Evolutionary conservation across 2,329 filamentous ascomycete genomes (phyloP), one percentile per base, ranked within the genome.

Genomic region (Cladosporium sp.): DNA sequence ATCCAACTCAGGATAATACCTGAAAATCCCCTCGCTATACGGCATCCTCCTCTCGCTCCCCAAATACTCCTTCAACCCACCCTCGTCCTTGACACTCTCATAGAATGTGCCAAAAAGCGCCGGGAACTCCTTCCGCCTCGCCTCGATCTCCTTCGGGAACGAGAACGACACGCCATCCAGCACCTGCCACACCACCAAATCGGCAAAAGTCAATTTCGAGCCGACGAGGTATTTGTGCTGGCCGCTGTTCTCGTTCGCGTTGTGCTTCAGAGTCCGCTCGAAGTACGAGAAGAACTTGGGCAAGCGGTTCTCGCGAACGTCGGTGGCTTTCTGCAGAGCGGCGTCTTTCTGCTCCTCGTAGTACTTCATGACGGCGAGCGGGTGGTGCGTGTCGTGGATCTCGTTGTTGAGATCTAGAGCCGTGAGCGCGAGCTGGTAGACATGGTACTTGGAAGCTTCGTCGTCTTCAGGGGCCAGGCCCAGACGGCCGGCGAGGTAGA

Each of bases 331-430:
- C 66, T 81, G 82, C 72, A 87, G 78, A 18, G 87, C 82, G 74
- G 91, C 91, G 0, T 82, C 79, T 75, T 89, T 91, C 78, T 94
- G 91, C 29, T 93, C 89, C 72, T 92, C 89, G 72, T 93, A 94
- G 75, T 88, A 90, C 5, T 84, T 74, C 1, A 76, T 74, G 0
- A 79, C 73, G 1, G 85, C 82, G 61, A 92, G 66, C 26, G 91
- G 91, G 72, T 94, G 91, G 75, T 94, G 91, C 29, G 86, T 88
- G 71, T 93, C 89, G 74, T 93, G 91, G 0, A 86, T 76, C 78
- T 93, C 91, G 69, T 89, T 88, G 72, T 85, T 86, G 56, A 93
- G 77, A 71, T 94, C 91, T 21, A 93, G 78, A 1, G 89, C 88
- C 3, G 91, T 93, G 66, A 93, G 77, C 0, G 84, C 82, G 31